phyloP scores from a whole-genome alignment of 1,284 basidiomycete genomes.

The Schizophyllum amplum region DNA sequence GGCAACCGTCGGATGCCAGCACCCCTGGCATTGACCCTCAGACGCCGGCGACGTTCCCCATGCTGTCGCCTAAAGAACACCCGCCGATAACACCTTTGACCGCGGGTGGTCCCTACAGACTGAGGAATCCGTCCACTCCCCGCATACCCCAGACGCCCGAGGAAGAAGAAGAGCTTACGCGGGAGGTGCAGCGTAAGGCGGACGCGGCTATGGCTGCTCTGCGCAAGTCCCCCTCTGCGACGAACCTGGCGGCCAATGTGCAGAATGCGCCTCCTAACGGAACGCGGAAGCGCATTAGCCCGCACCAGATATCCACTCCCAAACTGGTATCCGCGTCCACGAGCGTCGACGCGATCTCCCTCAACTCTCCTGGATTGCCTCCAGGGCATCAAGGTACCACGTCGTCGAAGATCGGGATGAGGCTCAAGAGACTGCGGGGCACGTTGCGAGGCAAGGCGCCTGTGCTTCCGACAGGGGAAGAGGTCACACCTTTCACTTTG shows the following conservation, averaged over 20 bases:
- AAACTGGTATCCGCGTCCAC: constrained; percentile 66
- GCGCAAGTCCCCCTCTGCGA: constrained; percentile 47
- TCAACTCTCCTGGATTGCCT: constrained; percentile 37
- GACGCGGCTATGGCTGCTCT: constrained; percentile 65
- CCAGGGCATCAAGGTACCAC: constrained; percentile 25
- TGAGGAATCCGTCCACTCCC: constrained; percentile 31
- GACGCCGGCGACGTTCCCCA: constrained; percentile 3
- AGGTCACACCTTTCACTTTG: constrained; percentile 35
- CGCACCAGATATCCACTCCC: constrained; percentile 67
- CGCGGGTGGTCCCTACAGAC: constrained; percentile 23
- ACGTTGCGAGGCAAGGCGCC: constrained; percentile 57
- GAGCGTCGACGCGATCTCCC: constrained; percentile 66
- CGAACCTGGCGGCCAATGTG: constrained; percentile 27
- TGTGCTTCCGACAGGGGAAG: constrained; percentile 37
- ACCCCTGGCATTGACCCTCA: not conserved
- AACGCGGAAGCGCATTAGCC: constrained; percentile 54
- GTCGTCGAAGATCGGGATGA: constrained; percentile 45
- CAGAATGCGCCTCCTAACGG: constrained; percentile 25
- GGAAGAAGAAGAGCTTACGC: constrained; percentile 45
- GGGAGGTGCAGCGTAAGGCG: constrained; percentile 61
- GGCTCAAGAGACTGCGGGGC: constrained; percentile 65
- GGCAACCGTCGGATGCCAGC: not conserved
- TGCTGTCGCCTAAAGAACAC: constrained; percentile 11
- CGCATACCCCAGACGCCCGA: constrained; percentile 31
- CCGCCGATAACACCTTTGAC: constrained; percentile 15